A percentile compares a stretch with the other conserved stretches of the same genome.
Evolutionary conservation across 1,139 yeast genomes (phyloP).

Genomic region (Groenewaldozyma auringiensis): DNA sequence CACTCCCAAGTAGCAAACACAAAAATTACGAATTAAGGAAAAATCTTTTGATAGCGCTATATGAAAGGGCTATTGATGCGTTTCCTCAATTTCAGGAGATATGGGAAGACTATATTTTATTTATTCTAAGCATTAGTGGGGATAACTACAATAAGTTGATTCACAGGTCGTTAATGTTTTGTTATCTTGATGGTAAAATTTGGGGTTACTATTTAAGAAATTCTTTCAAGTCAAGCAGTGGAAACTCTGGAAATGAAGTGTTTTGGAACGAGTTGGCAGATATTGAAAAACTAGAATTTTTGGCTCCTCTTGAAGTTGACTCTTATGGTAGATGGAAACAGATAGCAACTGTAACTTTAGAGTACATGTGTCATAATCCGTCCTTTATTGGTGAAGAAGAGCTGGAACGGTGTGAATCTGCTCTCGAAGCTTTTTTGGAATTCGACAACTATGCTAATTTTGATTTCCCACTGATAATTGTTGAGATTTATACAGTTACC

Average conservation of each 20-base stretch:
- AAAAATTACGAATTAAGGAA: slow-evolving; percentile 14
- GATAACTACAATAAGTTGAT: slow-evolving; percentile 6
- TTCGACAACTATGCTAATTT: background rate
- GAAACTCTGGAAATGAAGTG: background rate
- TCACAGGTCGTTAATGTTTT: slow-evolving; percentile 20
- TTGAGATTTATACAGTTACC: background rate
- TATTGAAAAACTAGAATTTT: background rate
- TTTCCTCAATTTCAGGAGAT: slow-evolving; percentile 19
- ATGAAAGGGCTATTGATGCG: slow-evolving; percentile 21
- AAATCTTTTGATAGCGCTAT: slow-evolving; percentile 16
- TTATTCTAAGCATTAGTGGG: slow-evolving; percentile 13
- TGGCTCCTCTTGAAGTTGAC: slow-evolving; percentile 10
- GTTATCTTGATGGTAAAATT: slow-evolving; percentile 24
- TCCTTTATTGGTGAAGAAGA: background rate
- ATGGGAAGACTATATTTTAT: slow-evolving; percentile 28
- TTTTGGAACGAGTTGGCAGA: background rate
- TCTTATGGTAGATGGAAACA: background rate
- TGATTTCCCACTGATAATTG: background rate
- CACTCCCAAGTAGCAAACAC: slow-evolving; percentile 12
- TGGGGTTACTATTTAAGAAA: slow-evolving; percentile 20
- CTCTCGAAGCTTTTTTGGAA: background rate
- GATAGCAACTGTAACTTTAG: background rate
- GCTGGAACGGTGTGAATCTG: background rate
- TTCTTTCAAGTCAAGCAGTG: background rate
- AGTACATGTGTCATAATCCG: background rate